Conservation (phyloP, 768 basidiomycete genomes). For the Psilocybe cyanescens region DNA sequence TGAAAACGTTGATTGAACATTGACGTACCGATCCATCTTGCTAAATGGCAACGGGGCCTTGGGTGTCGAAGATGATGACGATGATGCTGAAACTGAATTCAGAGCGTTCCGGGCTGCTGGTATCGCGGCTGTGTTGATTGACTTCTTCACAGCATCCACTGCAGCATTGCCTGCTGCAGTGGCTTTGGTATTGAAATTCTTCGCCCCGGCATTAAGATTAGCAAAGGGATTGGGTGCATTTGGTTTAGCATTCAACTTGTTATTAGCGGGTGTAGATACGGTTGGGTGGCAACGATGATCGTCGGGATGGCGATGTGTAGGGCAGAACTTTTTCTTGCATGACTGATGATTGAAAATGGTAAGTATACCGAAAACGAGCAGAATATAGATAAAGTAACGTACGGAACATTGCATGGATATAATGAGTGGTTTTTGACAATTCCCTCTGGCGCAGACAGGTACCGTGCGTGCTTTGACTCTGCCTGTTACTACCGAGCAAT, state of each 20-base stretch:
- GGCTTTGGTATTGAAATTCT: conserved; percentile 42
- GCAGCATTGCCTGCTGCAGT: conserved; percentile 33
- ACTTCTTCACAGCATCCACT: conserved; percentile 37
- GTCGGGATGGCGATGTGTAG: conserved; percentile 76
- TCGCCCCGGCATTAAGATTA: conserved; percentile 44
- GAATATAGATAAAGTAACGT: conserved; percentile 31
- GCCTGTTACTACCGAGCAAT: conserved; percentile 75
- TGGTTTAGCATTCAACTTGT: conserved; percentile 19
- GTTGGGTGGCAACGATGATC: conserved; percentile 62
- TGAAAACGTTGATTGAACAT: conserved; percentile 25
- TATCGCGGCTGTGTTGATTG: conserved; percentile 29
- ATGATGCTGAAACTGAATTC: background rate
- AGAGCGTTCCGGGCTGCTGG: conserved; percentile 12
- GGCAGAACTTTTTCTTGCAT: conserved; percentile 76
- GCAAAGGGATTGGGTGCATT: conserved; percentile 20
- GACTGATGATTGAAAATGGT: conserved; percentile 41
- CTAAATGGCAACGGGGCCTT: conserved; percentile 40
- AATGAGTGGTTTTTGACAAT: conserved; percentile 76
- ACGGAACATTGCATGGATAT: conserved; percentile 78
- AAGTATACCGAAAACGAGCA: background rate
- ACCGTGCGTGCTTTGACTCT: conserved; percentile 54
- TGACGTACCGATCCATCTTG: conserved; percentile 69
- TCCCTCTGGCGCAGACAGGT: conserved; percentile 62
- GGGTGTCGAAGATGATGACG: conserved; percentile 18
- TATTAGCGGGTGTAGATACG: conserved; percentile 17